Evolutionary conservation across 768 basidiomycete species (phyloP), one percentile per base, ranked within the genome.

Genomic region (Termitomyces sp.): DNA sequence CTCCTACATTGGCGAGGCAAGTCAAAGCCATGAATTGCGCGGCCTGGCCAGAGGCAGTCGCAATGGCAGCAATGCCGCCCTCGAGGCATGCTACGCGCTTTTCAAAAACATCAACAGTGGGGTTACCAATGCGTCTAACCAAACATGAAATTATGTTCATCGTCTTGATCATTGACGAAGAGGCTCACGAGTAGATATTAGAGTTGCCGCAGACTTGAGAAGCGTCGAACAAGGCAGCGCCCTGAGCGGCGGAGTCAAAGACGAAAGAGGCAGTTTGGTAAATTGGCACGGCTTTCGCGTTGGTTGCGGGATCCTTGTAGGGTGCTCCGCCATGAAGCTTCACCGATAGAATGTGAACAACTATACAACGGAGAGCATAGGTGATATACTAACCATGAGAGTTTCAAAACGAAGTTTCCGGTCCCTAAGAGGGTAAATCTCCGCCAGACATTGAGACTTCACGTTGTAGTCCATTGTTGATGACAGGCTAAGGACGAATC

Each of bases 81-180:
- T 87, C 86, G 12, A 88, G 75, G 0, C 82, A 81, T 0, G 86
- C 79, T 2, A 87, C 79, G 4, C 86, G 75, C 61, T 79, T 79
- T 68, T 87, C 86, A 50, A 87, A 85, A 3, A 86, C 77, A 41
- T 86, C 83, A 26, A 61, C 60, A 28, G 60, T 61, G 7, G 60
- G 60, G 17, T 61, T 61, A 7, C 57, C 60, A 28, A 61, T 58
- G 9, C 56, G 53, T 10, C 60, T 61, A 11, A 21, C 3, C 9
- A 53, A 11, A 21, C 2, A 3, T 15, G 44, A 1, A 19, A 17
- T n/a, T 33, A 12, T 19, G 33, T 28, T 28, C 19, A n/a, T 1
- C 11, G 4, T 14, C 8, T 12, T 23, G 23, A 23, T 14, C 55
- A 35, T 40, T 37, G 21, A 19, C 17, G 30, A 11, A 37, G 15